Evolutionary conservation across 768 basidiomycete genomes (phyloP).

Genomic region (Sistotremastrum niveocremeum): DNA sequence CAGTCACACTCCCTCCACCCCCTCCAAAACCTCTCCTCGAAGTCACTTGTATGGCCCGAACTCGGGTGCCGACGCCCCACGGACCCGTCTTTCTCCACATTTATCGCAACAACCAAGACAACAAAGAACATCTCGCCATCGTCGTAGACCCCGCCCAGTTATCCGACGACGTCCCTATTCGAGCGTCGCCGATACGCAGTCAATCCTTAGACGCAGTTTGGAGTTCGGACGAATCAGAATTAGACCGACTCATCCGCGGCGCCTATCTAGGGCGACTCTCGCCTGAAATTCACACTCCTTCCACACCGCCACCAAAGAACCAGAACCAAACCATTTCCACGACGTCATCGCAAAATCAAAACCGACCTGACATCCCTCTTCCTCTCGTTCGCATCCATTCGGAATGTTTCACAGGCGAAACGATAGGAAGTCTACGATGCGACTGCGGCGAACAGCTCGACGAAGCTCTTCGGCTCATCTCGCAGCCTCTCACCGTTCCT

Average conservation of each 20-base stretch:
- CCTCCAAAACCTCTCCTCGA: constrained; percentile 21
- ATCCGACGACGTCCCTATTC: constrained; percentile 23
- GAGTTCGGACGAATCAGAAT: constrained; percentile 76
- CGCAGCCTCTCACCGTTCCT: constrained; percentile 45
- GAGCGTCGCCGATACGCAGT: constrained; percentile 60
- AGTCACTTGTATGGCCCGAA: constrained; percentile 92
- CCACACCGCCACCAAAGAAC: constrained; percentile 12
- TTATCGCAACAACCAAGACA: constrained; percentile 86
- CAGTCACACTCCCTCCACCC: constrained; percentile 9
- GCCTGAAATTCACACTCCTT: constrained; percentile 28
- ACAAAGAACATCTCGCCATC: constrained; percentile 91
- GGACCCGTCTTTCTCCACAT: constrained; percentile 87
- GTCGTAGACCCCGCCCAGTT: constrained; percentile 88
- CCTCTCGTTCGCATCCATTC: constrained; percentile 94
- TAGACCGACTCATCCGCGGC: constrained; percentile 86
- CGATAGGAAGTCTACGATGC: constrained; percentile 94
- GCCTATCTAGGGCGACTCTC: constrained; percentile 83
- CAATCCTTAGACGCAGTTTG: constrained; percentile 71
- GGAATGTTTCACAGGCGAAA: constrained; percentile 98
- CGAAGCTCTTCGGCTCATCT: constrained; percentile 87
- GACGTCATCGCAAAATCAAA: constrained; percentile 17
- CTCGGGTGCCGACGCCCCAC: constrained; percentile 92
- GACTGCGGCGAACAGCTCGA: constrained; percentile 98
- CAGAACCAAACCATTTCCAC: background rate
- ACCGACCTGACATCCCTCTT: constrained; percentile 24